Percentiles rank a stretch among this genome's conserved stretches.
These are phyloP conservation scores for Serendipita sp. DNA, from an alignment of 768 basidiomycete species.

Conservation along the genomic window DNA sequence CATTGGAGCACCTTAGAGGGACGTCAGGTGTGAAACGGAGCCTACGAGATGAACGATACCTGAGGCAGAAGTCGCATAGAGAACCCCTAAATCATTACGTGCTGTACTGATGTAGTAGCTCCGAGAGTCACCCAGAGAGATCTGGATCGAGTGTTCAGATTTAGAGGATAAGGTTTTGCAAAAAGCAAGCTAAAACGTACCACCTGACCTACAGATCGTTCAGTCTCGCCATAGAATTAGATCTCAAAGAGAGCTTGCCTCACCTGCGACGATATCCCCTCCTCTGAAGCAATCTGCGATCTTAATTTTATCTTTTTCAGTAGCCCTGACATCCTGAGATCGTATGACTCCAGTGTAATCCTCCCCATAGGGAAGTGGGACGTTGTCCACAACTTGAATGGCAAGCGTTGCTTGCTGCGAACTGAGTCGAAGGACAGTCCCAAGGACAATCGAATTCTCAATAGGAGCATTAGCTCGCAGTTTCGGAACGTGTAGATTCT, in stretches of 20 bases:
- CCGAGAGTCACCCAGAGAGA: slow-evolving; percentile 79
- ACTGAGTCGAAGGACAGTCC: slow-evolving; percentile 66
- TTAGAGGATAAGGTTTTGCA: neutral
- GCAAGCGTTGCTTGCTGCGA: slow-evolving; percentile 70
- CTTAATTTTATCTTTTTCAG: slow-evolving; percentile 79
- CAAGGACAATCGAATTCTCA: slow-evolving; percentile 62
- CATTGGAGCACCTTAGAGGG: slow-evolving; percentile 50
- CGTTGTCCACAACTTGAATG: slow-evolving; percentile 74
- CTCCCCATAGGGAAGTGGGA: slow-evolving; percentile 66
- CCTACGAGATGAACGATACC: slow-evolving; percentile 25
- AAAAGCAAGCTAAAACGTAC: neutral
- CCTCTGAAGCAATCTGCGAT: slow-evolving; percentile 84
- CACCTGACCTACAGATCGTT: neutral
- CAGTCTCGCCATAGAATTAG: neutral
- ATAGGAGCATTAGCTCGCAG: slow-evolving; percentile 57
- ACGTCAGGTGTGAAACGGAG: neutral
- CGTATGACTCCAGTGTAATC: slow-evolving; percentile 84
- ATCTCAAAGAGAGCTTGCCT: slow-evolving; percentile 34
- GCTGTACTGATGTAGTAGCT: slow-evolving; percentile 89
- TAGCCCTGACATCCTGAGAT: slow-evolving; percentile 73
- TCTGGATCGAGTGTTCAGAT: slow-evolving; percentile 28
- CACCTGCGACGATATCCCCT: slow-evolving; percentile 79
- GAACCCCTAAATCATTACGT: slow-evolving; percentile 77
- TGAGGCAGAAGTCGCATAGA: slow-evolving; percentile 78
- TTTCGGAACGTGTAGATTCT: slow-evolving; percentile 50